Conservation (phyloP, 805 yeast species). For the Zygotorulaspora danielsina region DNA sequence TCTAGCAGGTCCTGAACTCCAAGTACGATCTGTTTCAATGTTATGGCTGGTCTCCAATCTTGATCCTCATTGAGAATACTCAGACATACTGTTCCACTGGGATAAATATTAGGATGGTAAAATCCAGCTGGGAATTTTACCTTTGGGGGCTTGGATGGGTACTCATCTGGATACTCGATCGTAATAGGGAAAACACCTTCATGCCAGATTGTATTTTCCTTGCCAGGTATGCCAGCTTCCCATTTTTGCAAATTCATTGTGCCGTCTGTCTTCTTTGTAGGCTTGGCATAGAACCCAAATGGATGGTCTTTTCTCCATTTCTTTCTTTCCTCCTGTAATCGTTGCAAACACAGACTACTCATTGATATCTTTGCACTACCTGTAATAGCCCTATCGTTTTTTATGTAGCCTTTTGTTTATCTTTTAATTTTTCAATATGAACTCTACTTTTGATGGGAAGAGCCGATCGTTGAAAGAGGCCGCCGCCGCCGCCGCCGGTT, state of each 20-base stretch:
- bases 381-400: not conserved
- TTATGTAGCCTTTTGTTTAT: conserved; percentile 1
- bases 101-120: conserved; percentile 96
- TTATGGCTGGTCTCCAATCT: conserved; percentile 97
- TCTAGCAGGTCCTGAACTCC: conserved; percentile 91
- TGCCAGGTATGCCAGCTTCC: conserved; percentile 97
- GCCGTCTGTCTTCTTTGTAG: conserved; percentile 75
- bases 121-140: conserved; percentile 84
- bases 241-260: conserved; percentile 77
- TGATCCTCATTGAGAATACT: conserved; percentile 90
- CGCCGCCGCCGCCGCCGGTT: too few relatives aligned
- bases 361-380: conserved; percentile 19
- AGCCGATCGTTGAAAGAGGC: too few relatives aligned
- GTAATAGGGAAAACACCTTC: conserved; percentile 86
- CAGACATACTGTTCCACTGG: conserved; percentile 93
- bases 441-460: too few relatives aligned
- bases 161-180: conserved; percentile 80
- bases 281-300: conserved; percentile 93
- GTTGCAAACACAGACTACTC: conserved; percentile 64
- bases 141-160: conserved; percentile 95
- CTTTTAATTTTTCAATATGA: not conserved
- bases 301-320: conserved; percentile 99
- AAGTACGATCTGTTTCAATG: conserved; percentile 78
- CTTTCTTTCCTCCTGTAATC: conserved; percentile 93
- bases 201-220: conserved; percentile 78